A percentile compares a stretch with the other conserved stretches of the same genome.
Conservation (phyloP, 345 rosid species). For the Populus pruinosa region DNA sequence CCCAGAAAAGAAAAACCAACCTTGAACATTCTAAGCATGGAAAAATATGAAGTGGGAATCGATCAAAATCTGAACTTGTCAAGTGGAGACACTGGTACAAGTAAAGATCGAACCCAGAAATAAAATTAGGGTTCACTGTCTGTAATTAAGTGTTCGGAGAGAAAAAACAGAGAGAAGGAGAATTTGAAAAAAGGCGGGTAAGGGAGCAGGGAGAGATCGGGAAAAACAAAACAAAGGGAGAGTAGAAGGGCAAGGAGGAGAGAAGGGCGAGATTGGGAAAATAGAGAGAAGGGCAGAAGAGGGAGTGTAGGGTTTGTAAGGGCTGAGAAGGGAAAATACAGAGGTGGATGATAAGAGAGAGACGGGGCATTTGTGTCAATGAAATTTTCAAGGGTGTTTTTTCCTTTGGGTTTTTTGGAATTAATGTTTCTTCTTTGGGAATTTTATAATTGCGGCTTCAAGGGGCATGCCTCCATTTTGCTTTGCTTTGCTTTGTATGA, state of each 20-base stretch:
- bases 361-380: slow-evolving; percentile 17
- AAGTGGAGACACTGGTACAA: background rate
- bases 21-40: background rate
- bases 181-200: slow-evolving; percentile 29
- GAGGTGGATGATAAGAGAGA: background rate
- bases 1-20: background rate
- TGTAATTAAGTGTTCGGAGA: background rate
- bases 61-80: background rate
- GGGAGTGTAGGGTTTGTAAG: slow-evolving; percentile 14
- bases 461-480: too few species aligned
- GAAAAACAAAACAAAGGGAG: background rate
- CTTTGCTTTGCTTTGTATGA: too few species aligned
- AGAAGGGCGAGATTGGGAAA: slow-evolving; percentile 19
- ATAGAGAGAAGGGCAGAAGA: slow-evolving; percentile 25
- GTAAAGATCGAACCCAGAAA: slow-evolving; percentile 5
- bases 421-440: background rate
- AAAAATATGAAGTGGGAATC: background rate
- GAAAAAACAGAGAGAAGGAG: background rate
- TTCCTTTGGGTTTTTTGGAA: slow-evolving; percentile 1
- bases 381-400: background rate
- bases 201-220: slow-evolving; percentile 26
- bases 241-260: background rate
- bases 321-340: slow-evolving; percentile 24
- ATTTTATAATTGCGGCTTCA: background rate
- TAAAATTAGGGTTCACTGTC: background rate